phyloP scores from a whole-genome alignment of 805 yeast genomes.

The Sugiyamaella floridensis region DNA sequence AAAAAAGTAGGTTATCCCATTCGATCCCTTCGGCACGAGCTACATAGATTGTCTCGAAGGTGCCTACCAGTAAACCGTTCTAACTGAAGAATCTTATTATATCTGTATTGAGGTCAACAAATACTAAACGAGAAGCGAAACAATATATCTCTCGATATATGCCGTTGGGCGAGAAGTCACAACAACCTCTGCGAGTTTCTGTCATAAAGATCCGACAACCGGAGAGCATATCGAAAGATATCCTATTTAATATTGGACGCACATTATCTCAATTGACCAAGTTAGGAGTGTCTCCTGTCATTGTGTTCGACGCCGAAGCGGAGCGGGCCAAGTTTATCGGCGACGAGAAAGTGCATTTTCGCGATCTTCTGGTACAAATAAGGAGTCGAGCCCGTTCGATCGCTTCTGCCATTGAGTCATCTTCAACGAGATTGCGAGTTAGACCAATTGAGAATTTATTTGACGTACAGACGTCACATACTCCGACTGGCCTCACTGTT shows the following conservation, averaged over 20 bases:
- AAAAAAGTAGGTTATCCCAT: background rate
- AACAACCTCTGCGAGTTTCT: conserved; percentile 40
- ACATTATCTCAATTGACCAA: conserved; percentile 49
- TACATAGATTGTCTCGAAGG: background rate
- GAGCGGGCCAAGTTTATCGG: conserved; percentile 23
- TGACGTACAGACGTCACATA: conserved; percentile 23
- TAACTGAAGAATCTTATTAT: conserved; percentile 46
- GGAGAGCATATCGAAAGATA: conserved; percentile 15
- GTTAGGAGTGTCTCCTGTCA: conserved; percentile 69
- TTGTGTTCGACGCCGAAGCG: conserved; percentile 46
- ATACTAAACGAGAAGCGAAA: conserved; percentile 87
- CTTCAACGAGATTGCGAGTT: conserved; percentile 11
- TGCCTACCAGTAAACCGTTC: background rate
- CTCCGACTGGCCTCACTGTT: conserved; percentile 16
- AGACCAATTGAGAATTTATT: conserved; percentile 35
- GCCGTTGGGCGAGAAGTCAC: conserved; percentile 29
- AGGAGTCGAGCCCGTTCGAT: conserved; percentile 15
- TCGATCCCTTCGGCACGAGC: background rate
- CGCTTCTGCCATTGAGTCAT: conserved; percentile 16
- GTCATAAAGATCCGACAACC: conserved; percentile 44
- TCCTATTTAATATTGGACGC: conserved; percentile 39
- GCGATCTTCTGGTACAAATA: conserved; percentile 24
- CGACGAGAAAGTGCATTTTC: conserved; percentile 18
- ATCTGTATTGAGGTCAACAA: conserved; percentile 80
- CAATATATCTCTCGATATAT: conserved; percentile 69